Conservation (phyloP, 164 flowering plant species). For the Pachysandra terminalis region DNA sequence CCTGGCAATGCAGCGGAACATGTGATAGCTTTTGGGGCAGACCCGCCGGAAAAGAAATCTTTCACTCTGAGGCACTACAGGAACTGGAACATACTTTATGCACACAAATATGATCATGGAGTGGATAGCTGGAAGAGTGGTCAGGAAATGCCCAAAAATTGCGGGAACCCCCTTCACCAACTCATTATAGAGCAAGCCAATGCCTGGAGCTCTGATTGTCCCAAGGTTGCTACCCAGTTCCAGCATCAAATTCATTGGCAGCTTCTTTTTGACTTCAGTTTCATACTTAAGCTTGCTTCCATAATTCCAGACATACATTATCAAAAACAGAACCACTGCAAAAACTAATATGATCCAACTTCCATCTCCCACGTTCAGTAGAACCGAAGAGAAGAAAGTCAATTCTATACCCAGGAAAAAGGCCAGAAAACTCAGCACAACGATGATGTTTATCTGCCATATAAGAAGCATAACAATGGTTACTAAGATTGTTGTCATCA, state of each 20-base stretch:
- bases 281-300: conserved; percentile 98
- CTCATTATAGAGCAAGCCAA: conserved; percentile 92
- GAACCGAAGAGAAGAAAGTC: conserved; percentile 83
- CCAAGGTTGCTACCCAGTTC: conserved; percentile 86
- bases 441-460: conserved; percentile 90
- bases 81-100: too few relatives aligned
- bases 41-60: too few relatives aligned
- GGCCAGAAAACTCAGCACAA: conserved; percentile 59
- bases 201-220: conserved; percentile 94
- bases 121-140: conserved; percentile 95
- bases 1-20: too few relatives aligned
- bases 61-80: too few relatives aligned
- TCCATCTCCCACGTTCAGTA: conserved; percentile 81
- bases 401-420: conserved; percentile 84
- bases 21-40: too few relatives aligned
- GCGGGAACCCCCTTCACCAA: conserved; percentile 92
- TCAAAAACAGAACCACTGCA: conserved; percentile 64
- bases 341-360: conserved; percentile 95
- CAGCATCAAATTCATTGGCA: conserved; percentile 82
- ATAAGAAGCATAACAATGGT: conserved; percentile 96
- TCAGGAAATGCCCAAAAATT: conserved; percentile 94
- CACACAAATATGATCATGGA: too few relatives aligned
- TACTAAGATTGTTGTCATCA: too few relatives aligned
- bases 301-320: conserved; percentile 94
- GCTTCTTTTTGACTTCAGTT: conserved; percentile 74